Base-by-base conservation (phyloP, 495 filamentous ascomycete species). In the Parathielavia appendiculata region DNA sequence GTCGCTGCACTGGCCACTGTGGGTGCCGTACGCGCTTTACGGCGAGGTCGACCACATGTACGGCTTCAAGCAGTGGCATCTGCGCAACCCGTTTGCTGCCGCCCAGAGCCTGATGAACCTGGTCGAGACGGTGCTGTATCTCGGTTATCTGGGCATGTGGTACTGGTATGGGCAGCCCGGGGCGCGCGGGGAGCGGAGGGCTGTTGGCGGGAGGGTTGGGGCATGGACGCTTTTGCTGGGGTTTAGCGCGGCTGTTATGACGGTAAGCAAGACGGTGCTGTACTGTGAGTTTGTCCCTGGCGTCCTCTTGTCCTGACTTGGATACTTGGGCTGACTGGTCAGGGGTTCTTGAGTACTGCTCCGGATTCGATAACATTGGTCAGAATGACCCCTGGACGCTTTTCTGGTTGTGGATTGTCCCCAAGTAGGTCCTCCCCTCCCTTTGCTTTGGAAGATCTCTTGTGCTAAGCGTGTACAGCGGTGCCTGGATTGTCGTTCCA, bases 1-100 rank as follows among this genome's bases (percentile, higher is more conserved):
- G 7, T 70, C 72, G 38, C 72, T 88, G 46, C 89, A 95, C 71
- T 83, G 78, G 62, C 87, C 88, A 7, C 63, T 97, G 50, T 96
- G 83, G 82, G 73, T 73, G 14, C 91, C 89, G 0, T 96, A 96
- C 71, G 84, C 79, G 66, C 81, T 95, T 0, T 96, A 96, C 73
- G 86, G 85, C 32, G 79, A 73, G 38, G 76, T 96, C 56, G 92
- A 97, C 68, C 79, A 90, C 69, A 77, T 92, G 36, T 97, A 97
- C 72, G 90, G 91, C 23, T 86, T 81, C 80, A 86, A 87, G 63
- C 86, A 89, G 9, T 91, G 79, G 69, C 73, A 89, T 56, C 81
- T 78, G 53, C 70, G 75, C 35, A 86, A 87, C 69, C 91, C 91
- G 1, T 96, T 93, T 68, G 89, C 90, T 0, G 81, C 78, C 14